Evolutionary conservation across 2,329 filamentous ascomycete species (phyloP).

Genomic region (Phaeoacremonium minimum): DNA sequence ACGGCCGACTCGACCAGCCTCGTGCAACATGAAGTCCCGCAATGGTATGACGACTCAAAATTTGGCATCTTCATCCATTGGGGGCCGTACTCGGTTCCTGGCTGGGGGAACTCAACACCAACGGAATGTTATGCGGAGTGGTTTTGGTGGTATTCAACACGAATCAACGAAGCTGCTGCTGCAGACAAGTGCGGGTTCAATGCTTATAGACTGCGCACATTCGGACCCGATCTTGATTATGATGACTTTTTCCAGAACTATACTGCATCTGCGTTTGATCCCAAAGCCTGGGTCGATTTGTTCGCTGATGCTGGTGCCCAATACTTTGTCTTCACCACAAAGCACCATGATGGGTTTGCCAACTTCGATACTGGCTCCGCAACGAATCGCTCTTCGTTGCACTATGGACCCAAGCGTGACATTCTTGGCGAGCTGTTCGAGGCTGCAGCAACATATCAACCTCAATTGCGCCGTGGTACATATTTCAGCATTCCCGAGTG

Average conservation of each 20-base stretch:
- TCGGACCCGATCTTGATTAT: conserved; percentile 7
- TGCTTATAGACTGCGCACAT: conserved; percentile 4
- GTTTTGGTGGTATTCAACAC: conserved; percentile 46
- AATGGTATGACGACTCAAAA: conserved; percentile 51
- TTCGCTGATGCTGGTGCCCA: conserved; percentile 26
- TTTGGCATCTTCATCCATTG: conserved; percentile 59
- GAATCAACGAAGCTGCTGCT: conserved; percentile 28
- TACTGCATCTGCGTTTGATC: conserved; percentile 4
- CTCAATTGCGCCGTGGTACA: conserved; percentile 31
- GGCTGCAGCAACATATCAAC: conserved; percentile 31
- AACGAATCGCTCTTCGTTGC: conserved; percentile 31
- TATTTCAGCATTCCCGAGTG: conserved; percentile 45
- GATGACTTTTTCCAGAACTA: conserved; percentile 26
- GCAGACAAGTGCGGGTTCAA: conserved; percentile 9
- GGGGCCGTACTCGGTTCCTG: conserved; percentile 50
- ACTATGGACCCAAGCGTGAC: conserved; percentile 33
- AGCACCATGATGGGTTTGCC: conserved; percentile 42
- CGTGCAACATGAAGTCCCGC: conserved; percentile 32
- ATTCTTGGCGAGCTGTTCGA: conserved; percentile 35
- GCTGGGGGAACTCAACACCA: conserved; percentile 41
- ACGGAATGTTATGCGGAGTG: conserved; percentile 36
- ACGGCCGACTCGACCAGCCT: conserved; percentile 18
- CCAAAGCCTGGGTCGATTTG: conserved; percentile 24
- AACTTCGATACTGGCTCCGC: conserved; percentile 32
- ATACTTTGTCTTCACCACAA: conserved; percentile 40